Evolutionary conservation across 2,329 filamentous ascomycete species (phyloP).

Genomic region (Arthrobotrys iridis): DNA sequence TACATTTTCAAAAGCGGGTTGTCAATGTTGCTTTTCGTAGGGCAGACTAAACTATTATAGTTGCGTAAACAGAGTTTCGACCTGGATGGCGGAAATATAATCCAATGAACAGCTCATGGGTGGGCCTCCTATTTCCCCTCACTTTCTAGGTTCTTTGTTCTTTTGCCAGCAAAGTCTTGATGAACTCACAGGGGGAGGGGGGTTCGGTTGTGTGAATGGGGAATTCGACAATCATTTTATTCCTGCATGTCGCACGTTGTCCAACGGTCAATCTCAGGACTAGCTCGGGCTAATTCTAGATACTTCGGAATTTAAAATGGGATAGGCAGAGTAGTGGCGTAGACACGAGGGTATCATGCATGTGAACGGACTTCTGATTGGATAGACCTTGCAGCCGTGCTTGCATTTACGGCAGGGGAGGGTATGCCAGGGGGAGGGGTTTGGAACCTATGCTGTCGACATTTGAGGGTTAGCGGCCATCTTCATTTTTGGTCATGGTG

Average conservation of each 20-base stretch:
- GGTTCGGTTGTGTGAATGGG: not conserved
- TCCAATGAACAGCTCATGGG: constrained; percentile 28
- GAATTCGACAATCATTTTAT: constrained; percentile 33
- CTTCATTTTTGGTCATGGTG: not conserved
- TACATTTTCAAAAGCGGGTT: not conserved
- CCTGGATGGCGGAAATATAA: constrained; percentile 46
- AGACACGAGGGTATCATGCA: constrained; percentile 21
- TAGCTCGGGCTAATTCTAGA: constrained; percentile 28
- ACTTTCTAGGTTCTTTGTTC: not conserved
- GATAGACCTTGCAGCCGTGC: constrained; percentile 38
- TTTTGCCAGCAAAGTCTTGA: not conserved
- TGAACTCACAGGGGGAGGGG: not conserved
- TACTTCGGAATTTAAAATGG: constrained; percentile 51
- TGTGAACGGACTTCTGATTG: constrained; percentile 32
- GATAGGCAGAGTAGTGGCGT: constrained; percentile 33
- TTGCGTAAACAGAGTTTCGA: constrained; percentile 3
- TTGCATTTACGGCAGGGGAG: constrained; percentile 37
- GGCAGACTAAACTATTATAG: not conserved
- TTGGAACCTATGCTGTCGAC: not conserved
- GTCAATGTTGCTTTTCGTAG: not conserved
- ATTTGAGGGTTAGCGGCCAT: not conserved
- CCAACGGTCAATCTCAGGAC: not conserved
- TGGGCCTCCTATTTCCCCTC: not conserved
- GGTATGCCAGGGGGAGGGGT: constrained; percentile 20
- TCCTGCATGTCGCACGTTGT: not conserved